Evolutionary conservation across 805 yeast species (phyloP).

Genomic region (Starmerella riodocensis): DNA sequence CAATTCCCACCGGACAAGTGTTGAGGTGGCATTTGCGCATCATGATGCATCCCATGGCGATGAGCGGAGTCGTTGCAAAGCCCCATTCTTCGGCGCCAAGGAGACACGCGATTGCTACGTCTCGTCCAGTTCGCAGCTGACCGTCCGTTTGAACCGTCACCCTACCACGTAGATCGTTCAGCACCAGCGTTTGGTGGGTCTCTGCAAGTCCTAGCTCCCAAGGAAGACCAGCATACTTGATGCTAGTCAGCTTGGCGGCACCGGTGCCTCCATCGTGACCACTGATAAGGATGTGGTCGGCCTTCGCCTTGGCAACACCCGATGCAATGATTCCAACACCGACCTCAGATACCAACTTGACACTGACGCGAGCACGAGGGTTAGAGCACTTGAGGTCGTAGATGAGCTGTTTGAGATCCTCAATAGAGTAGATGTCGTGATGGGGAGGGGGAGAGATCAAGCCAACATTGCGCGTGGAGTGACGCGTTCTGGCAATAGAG

Average conservation of each 20-base stretch:
- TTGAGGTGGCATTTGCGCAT: conserved; percentile 88
- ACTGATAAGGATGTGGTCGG: conserved; percentile 87
- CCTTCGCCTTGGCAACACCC: conserved; percentile 98
- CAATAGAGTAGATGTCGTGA: conserved; percentile 95
- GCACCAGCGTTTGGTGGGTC: conserved; percentile 91
- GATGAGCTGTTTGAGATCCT: conserved; percentile 90
- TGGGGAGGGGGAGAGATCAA: conserved; percentile 97
- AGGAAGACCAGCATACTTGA: conserved; percentile 93
- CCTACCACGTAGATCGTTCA: conserved; percentile 91
- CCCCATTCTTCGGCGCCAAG: conserved; percentile 99
- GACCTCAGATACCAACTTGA: conserved; percentile 91
- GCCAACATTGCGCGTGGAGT: conserved; percentile 94
- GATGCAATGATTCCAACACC: conserved; percentile 99
- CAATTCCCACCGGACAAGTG: conserved; percentile 97
- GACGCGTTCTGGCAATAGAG: conserved; percentile 86
- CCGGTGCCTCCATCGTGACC: conserved; percentile 99
- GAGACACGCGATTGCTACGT: conserved; percentile 88
- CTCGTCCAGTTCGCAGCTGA: conserved; percentile 92
- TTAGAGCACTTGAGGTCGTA: conserved; percentile 94
- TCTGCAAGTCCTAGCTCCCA: conserved; percentile 99
- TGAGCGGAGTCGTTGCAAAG: conserved; percentile 91
- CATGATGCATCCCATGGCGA: conserved; percentile 95
- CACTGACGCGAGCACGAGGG: conserved; percentile 94
- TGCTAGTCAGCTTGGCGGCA: conserved; percentile 96
- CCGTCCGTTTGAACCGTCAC: conserved; percentile 97